phyloP scores from a whole-genome alignment of 805 yeast species.

The Wickerhamiella qilinensis region DNA sequence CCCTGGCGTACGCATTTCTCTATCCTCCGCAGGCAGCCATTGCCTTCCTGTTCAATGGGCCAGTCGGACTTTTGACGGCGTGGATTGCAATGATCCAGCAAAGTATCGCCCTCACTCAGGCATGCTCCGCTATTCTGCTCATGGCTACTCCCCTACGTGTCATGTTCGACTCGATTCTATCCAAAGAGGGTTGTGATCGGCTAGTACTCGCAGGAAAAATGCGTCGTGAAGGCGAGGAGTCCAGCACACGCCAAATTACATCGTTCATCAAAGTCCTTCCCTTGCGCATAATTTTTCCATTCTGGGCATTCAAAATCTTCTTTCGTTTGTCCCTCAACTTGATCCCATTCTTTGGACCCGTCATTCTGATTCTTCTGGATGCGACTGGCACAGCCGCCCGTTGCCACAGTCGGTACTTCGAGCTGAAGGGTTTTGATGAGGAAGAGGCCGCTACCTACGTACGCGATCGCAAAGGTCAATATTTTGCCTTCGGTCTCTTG shows the following conservation, averaged over 20 bases:
- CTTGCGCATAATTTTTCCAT: constrained; percentile 24
- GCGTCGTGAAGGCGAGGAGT: constrained; percentile 16
- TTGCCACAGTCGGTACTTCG: constrained; percentile 40
- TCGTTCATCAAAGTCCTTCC: constrained; percentile 24
- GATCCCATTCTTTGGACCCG: constrained; percentile 48
- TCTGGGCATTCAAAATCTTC: constrained; percentile 25
- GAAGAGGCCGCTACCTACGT: constrained; percentile 25
- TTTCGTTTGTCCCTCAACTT: constrained; percentile 27
- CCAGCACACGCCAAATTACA: constrained; percentile 22
- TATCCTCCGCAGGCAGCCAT: constrained; percentile 31
- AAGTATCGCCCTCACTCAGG: constrained; percentile 27
- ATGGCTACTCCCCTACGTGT: constrained; percentile 32
- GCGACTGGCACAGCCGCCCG: constrained; percentile 39
- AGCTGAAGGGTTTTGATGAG: constrained; percentile 33
- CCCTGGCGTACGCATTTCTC: constrained; percentile 24
- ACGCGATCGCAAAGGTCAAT: constrained; percentile 17
- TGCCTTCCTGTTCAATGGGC: constrained; percentile 31
- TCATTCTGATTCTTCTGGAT: constrained; percentile 31
- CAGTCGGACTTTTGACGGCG: constrained; percentile 33
- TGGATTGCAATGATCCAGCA: constrained; percentile 30
- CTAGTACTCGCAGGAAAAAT: constrained; percentile 28
- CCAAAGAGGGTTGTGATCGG: constrained; percentile 30
- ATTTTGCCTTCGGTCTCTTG: constrained; percentile 21
- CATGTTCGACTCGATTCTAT: constrained; percentile 33
- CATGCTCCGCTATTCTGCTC: constrained; percentile 28